Base-by-base conservation (phyloP, 352 stramenopile genomes). In the Globisporangium barbulae region DNA sequence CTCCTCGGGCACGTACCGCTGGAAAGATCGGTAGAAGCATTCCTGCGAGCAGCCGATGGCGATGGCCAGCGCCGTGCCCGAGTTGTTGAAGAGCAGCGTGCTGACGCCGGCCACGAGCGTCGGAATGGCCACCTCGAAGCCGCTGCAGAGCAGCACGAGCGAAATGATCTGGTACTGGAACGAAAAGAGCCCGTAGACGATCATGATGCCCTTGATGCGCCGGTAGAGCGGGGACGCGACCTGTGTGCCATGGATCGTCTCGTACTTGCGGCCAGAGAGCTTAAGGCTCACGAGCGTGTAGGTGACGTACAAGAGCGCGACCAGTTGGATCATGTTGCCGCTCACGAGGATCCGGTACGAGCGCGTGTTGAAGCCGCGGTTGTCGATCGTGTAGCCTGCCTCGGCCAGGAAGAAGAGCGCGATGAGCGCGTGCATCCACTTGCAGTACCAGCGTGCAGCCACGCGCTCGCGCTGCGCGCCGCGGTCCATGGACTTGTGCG, bases 181-280 rank as follows among this genome's bases (percentile, higher is more conserved):
- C 30, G 70, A 72, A 56, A 81, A 83, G 12, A 73, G 22, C 17
- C 70, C 67, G 63, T 78, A 84, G 49, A 84, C 75, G 48, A 85
- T 58, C 79, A 89, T 83, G 68, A 89, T 87, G 53, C 69, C 67
- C 52, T 82, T 81, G 64, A 88, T 74, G 54, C 79, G 78, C 7
- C 72, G 71, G 61, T 90, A 90, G 6, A 88, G 66, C 6, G 79
- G 81, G 1, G 80, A 88, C 50, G 74, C 48, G 5, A 85, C 77
- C 44, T 77, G 65, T 1, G 60, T 60, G 44, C 79, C 76, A 19
- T 77, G 63, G 28, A 88, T 71, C 25, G 63, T 71, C 63, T 85
- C 79, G 61, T 83, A 81, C 39, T 88, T 85, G 28, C 74, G 69
- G 10, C 79, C 77, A 10, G 67, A 66, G 53, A 57, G 70, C 54